Percentiles rank a stretch among this genome's conserved stretches.
phyloP scores from a whole-genome alignment of 2,329 filamentous ascomycete species.

The Ceratocystis huliohia region DNA sequence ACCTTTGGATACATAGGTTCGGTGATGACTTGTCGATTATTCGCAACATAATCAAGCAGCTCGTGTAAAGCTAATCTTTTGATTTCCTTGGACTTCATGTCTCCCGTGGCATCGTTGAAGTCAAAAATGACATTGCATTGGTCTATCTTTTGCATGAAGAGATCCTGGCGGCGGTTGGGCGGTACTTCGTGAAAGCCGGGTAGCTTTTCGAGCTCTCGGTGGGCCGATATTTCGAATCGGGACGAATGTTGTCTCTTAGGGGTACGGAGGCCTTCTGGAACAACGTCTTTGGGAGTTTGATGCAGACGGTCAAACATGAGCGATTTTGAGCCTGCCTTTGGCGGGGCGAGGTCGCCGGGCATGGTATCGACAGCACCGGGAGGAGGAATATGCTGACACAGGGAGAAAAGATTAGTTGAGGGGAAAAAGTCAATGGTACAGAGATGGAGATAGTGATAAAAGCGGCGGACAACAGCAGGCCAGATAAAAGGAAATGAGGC shows the following conservation, averaged over 20 bases:
- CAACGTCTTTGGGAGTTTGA: slow-evolving; percentile 79
- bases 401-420: slow-evolving; percentile 10
- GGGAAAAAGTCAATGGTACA: not conserved
- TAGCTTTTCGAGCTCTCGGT: slow-evolving; percentile 91
- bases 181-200: slow-evolving; percentile 96
- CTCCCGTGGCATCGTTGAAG: slow-evolving; percentile 93
- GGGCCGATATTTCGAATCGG: slow-evolving; percentile 92
- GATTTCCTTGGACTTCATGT: slow-evolving; percentile 99
- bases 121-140: slow-evolving; percentile 99
- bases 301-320: slow-evolving; percentile 79
- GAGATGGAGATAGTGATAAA: not conserved
- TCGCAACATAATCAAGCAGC: slow-evolving; percentile 92
- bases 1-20: slow-evolving; percentile 98
- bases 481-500: slow-evolving; percentile 12
- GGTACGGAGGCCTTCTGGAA: slow-evolving; percentile 86
- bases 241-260: slow-evolving; percentile 96
- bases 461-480: slow-evolving; percentile 17
- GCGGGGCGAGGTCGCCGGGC: slow-evolving; percentile 90
- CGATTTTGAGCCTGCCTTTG: slow-evolving; percentile 82
- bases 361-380: slow-evolving; percentile 93
- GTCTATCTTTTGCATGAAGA: slow-evolving; percentile 99
- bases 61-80: slow-evolving; percentile 93
- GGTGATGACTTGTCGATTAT: slow-evolving; percentile 95
- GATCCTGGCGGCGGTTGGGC: slow-evolving; percentile 82
- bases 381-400: slow-evolving; percentile 66